Evolutionary conservation across 495 filamentous ascomycete genomes (phyloP), one percentile per base, ranked within the genome.

Genomic region (Aspergillus baeticus): DNA sequence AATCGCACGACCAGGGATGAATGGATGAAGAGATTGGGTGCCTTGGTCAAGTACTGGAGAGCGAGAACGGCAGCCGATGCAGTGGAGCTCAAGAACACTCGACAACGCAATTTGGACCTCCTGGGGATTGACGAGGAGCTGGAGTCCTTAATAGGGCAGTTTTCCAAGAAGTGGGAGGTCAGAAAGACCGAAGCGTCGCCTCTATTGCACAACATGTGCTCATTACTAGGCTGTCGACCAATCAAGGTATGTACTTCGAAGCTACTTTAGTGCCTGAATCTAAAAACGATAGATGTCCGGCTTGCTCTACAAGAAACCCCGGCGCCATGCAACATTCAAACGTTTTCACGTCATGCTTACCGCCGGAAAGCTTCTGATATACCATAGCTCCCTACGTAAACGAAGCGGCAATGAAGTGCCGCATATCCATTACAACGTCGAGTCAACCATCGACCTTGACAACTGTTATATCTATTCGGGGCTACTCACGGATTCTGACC

Each of bases 381-480:
- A 88, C 72, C 79, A 81, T 44, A 80, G 78, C 61, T 80, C 81
- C 2, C 67, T 87, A 18, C 80, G 87, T 21, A 73, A 68, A n/a
- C 59, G 68, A 5, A 82, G 78, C 6, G 87, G 87, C 15, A 73
- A 77, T 36, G 75, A 82, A 57, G 65, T 88, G 1, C 74, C 79
- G 20, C 81, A 86, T 57, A 81, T 86, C 42, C 86, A 89, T 58
- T 81, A 88, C 42, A 81, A 84, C 59, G 77, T 80, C 8, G 77
- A 86, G 51, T 66, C 78, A 10, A 73, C 76, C 1, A 74, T 90
- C 43, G 79, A 86, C 46, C 78, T 91, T 2, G 76, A 74, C 21
- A 83, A 88, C 52, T 90, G 86, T 68, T 91, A 90, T 63, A 78
- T 91, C 51, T 90, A 90, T 67, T 84, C 81, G 11, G 87, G 87